Evolutionary conservation across 2,329 filamentous ascomycete genomes (phyloP).

Genomic region (Bisporella sp.): DNA sequence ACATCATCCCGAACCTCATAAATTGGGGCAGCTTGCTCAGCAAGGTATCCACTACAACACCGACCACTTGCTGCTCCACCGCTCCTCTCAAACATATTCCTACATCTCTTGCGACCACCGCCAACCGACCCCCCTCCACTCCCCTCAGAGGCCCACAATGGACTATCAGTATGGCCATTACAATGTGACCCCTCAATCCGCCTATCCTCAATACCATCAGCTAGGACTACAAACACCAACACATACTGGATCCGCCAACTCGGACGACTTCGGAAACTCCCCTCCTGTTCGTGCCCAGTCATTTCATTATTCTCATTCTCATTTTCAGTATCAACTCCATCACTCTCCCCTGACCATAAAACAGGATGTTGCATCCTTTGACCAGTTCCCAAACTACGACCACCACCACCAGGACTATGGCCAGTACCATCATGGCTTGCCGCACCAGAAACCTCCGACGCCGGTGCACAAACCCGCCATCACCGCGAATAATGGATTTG

Average conservation of each 20-base stretch:
- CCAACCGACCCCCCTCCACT: too few relatives aligned
- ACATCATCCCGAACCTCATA: too few relatives aligned
- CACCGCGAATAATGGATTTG: constrained; percentile 17
- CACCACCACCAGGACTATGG: constrained; percentile 23
- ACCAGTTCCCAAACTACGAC: constrained; percentile 21
- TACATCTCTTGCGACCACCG: too few relatives aligned
- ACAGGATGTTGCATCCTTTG: constrained; percentile 18
- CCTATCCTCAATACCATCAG: constrained; percentile 39
- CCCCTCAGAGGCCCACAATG: constrained; percentile 31
- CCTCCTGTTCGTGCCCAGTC: constrained; percentile 27
- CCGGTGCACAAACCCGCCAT: constrained; percentile 20
- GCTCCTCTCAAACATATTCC: too few relatives aligned
- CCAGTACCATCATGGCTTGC: constrained; percentile 16
- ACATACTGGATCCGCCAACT: constrained; percentile 29
- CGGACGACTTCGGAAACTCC: constrained; percentile 39
- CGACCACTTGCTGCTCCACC: too few relatives aligned
- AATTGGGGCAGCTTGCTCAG: too few relatives aligned
- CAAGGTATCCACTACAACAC: too few relatives aligned
- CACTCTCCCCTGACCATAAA: constrained; percentile 22
- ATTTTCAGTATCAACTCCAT: constrained; percentile 10
- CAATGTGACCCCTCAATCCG: constrained; percentile 10
- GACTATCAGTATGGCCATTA: constrained; percentile 46
- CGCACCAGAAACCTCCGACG: constrained; percentile 11
- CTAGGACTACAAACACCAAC: constrained; percentile 34
- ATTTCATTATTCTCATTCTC: constrained; percentile 1